Conservation (phyloP, 352 stramenopile genomes). For the Phytophthora cryptogea region DNA sequence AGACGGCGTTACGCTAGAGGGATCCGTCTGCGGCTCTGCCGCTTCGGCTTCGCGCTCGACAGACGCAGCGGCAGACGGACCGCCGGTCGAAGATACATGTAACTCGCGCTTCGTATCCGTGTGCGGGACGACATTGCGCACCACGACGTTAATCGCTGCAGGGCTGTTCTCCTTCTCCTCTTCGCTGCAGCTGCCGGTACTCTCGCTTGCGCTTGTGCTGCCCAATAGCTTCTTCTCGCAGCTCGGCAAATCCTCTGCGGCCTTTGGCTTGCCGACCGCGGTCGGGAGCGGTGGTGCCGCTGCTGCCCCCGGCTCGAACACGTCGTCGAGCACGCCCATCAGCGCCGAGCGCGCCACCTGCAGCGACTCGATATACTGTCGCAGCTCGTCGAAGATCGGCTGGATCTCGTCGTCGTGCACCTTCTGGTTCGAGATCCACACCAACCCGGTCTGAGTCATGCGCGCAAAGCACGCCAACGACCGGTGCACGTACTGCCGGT, state of each 20-base stretch:
- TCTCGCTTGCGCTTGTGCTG: slow-evolving; percentile 18
- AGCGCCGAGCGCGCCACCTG: slow-evolving; percentile 46
- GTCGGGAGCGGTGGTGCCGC: not conserved
- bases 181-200: slow-evolving; percentile 30
- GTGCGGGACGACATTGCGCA: slow-evolving; percentile 4
- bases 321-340: slow-evolving; percentile 41
- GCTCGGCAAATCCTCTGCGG: not conserved
- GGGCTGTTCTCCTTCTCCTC: slow-evolving; percentile 51
- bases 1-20: slow-evolving; percentile 14
- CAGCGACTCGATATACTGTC: slow-evolving; percentile 54
- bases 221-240: slow-evolving; percentile 19
- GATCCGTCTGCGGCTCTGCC: slow-evolving; percentile 19
- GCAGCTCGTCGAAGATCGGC: slow-evolving; percentile 66
- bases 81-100: not conserved
- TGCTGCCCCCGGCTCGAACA: slow-evolving; percentile 17
- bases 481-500: slow-evolving; percentile 72
- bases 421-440: slow-evolving; percentile 87
- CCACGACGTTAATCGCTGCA: slow-evolving; percentile 18
- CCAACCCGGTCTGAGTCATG: slow-evolving; percentile 73
- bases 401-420: slow-evolving; percentile 71
- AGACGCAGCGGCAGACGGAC: not conserved
- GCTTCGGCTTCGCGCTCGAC: not conserved
- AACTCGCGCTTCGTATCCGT: slow-evolving; percentile 9
- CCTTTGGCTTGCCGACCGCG: slow-evolving; percentile 4
- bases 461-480: slow-evolving; percentile 69